Evolutionary conservation across 2,329 filamentous ascomycete genomes (phyloP).

Genomic region (Aaosphaeria pasadenensis): DNA sequence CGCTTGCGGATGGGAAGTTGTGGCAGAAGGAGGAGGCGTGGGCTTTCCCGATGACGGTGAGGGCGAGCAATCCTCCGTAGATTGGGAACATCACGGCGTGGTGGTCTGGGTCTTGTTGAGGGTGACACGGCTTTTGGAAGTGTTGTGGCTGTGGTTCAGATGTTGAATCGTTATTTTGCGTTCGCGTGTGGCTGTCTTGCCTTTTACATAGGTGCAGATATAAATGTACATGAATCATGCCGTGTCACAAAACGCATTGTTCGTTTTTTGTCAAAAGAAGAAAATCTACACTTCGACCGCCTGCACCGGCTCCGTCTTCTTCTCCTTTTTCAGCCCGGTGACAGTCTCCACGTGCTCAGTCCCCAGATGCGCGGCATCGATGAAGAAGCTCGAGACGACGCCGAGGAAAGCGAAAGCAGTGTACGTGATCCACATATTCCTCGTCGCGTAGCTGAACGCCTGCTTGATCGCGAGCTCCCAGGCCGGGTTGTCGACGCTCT

Average conservation of each 20-base stretch:
- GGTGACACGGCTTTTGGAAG: too few species aligned
- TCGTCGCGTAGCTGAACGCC: conserved; percentile 43
- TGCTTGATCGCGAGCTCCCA: conserved; percentile 43
- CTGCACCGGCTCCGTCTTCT: not conserved
- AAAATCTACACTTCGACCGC: too few species aligned
- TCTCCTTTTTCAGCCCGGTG: conserved; percentile 37
- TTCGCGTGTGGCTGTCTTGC: too few species aligned
- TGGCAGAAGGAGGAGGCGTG: conserved; percentile 10
- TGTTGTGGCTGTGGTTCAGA: too few species aligned
- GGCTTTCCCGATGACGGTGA: conserved; percentile 3
- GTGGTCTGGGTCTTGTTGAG: too few species aligned
- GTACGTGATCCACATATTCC: conserved; percentile 50
- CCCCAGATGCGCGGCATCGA: conserved; percentile 38
- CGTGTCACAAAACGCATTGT: too few species aligned
- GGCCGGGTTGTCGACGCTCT: conserved; percentile 43
- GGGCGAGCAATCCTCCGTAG: not conserved
- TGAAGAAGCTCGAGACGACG: conserved; percentile 37
- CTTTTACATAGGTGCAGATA: too few species aligned
- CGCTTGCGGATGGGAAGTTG: conserved; percentile 8
- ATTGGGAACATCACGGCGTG: too few species aligned
- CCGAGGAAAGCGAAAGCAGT: conserved; percentile 38
- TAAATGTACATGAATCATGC: too few species aligned
- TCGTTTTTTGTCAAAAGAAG: too few species aligned
- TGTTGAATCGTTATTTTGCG: too few species aligned
- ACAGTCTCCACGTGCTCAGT: conserved; percentile 47